These are phyloP conservation scores for Elsinoe arachidis DNA, from an alignment of 2,329 filamentous ascomycete genomes.

Conservation along the genomic window DNA sequence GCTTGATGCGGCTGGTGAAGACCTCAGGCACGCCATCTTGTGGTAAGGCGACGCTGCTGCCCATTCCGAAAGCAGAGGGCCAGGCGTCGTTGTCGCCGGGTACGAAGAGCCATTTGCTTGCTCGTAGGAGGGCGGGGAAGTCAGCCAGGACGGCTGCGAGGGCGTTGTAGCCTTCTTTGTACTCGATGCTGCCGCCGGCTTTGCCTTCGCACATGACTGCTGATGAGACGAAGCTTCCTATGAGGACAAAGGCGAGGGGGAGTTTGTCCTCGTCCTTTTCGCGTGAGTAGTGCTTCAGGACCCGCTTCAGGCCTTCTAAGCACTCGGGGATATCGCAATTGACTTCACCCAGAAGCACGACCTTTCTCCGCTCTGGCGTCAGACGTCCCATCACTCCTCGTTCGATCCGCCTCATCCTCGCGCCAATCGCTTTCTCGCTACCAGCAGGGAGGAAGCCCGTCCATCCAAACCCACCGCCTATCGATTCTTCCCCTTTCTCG, in stretches of 20 bases:
- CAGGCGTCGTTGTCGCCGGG: slow-evolving; percentile 98
- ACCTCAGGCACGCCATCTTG: slow-evolving; percentile 69
- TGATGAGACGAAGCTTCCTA: slow-evolving; percentile 69
- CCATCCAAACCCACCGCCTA: slow-evolving; percentile 76
- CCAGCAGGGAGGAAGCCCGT: slow-evolving; percentile 91
- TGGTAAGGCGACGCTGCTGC: slow-evolving; percentile 62
- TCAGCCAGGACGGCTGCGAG: slow-evolving; percentile 75
- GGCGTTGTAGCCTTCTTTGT: slow-evolving; percentile 91
- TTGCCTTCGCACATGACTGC: slow-evolving; percentile 56
- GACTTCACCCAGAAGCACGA: slow-evolving; percentile 77
- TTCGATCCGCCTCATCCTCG: slow-evolving; percentile 75
- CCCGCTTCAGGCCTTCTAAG: slow-evolving; percentile 68
- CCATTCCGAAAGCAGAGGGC: slow-evolving; percentile 75
- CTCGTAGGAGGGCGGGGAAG: slow-evolving; percentile 69
- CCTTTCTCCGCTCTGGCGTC: slow-evolving; percentile 34
- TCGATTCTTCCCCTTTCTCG: slow-evolving; percentile 25
- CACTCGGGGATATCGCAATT: slow-evolving; percentile 79
- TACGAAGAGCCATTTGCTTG: slow-evolving; percentile 81
- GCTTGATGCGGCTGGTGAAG: slow-evolving; percentile 78
- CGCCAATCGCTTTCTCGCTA: slow-evolving; percentile 74
- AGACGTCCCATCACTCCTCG: slow-evolving; percentile 49
- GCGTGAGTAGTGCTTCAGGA: slow-evolving; percentile 65
- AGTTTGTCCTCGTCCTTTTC: slow-evolving; percentile 51
- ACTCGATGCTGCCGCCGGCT: slow-evolving; percentile 78
- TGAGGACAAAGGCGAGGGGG: slow-evolving; percentile 72